Base-by-base conservation (phyloP, 1,139 yeast species). In the Zygosaccharomyces pseudobailii region DNA sequence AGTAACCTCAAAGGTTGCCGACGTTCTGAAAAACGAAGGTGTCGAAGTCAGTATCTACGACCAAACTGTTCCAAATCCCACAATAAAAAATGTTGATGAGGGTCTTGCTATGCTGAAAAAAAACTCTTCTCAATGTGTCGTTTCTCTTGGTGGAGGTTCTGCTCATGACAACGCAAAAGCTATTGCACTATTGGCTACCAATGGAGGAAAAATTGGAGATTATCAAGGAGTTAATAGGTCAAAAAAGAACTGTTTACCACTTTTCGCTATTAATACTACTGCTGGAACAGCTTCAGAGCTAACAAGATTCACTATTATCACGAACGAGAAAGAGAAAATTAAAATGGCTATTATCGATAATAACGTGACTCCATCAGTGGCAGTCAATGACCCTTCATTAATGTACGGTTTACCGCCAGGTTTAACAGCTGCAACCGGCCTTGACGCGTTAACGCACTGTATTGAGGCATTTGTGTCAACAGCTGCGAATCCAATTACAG, bases 271-370 rank as follows among this genome's bases (percentile, higher is more conserved):
- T 36, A 73, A 73, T 36, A 71, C 74, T 21, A 71, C 74, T n/a
- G 73, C 74, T 6, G 74, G 74, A 34, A 71, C 74, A 19, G 75
- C 74, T 25, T 71, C 75, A 3, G 75, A 73, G 51, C 71, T 75
- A 42, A 72, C 76, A 2, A 74, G 75, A 33, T 55, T 55, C 48
- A 54, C 58, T 37, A 55, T 55, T 45, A 55, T 54, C 38, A 45
- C 57, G 19, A n/a, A n/a, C n/a, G n/a, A n/a, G n/a, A n/a, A n/a
- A n/a, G n/a, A n/a, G 43, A 55, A 52, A 47, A 45, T 50, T 21
- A 54, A 55, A 45, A 55, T 55, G 58, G 58, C 58, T 34, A 54
- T 55, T 42, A 54, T 55, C 42, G 57, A 55, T 28, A 28, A 28
- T 28, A 28, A 28, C 10, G 31, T 28, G n/a, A 28, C 31, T 10